Evolutionary conservation across 2,329 filamentous ascomycete species (phyloP).

Genomic region (Penicillium brasilianum): DNA sequence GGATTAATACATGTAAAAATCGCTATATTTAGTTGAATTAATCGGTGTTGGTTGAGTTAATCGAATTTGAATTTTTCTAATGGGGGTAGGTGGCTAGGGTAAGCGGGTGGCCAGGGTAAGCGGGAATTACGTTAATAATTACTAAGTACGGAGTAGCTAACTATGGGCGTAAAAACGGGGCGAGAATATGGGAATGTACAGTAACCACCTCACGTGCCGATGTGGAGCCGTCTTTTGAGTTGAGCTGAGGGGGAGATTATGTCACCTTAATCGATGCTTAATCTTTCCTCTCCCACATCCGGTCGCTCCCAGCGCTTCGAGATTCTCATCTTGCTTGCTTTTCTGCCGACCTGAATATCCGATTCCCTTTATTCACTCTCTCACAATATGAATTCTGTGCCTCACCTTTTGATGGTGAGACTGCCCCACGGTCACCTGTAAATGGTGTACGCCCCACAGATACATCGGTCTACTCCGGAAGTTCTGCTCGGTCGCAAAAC

Average conservation of each 20-base stretch:
- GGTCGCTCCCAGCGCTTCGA: conserved; percentile 18
- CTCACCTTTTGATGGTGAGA: conserved; percentile 7
- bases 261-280: conserved; percentile 28
- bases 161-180: neutral
- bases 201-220: conserved; percentile 8
- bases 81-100: no score
- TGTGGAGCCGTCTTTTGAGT: neutral
- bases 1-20: no score
- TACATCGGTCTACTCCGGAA: conserved; percentile 3
- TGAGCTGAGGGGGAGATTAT: conserved; percentile 23
- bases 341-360: conserved; percentile 7
- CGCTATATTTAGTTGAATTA: no score
- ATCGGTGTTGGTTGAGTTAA: no score
- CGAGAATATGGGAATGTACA: no score
- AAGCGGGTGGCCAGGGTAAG: no score
- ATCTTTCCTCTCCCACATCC: conserved; percentile 20
- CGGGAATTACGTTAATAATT: neutral
- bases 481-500: conserved; percentile 14
- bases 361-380: neutral
- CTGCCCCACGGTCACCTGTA: conserved; percentile 14
- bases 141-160: neutral
- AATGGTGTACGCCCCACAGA: conserved; percentile 12
- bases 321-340: conserved; percentile 5
- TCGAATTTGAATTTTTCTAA: no score
- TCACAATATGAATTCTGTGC: conserved; percentile 10